A percentile compares a stretch with the other conserved stretches of the same genome.
Evolutionary conservation across 768 basidiomycete genomes (phyloP).

Genomic region (Lepiota brunneoincarnata): DNA sequence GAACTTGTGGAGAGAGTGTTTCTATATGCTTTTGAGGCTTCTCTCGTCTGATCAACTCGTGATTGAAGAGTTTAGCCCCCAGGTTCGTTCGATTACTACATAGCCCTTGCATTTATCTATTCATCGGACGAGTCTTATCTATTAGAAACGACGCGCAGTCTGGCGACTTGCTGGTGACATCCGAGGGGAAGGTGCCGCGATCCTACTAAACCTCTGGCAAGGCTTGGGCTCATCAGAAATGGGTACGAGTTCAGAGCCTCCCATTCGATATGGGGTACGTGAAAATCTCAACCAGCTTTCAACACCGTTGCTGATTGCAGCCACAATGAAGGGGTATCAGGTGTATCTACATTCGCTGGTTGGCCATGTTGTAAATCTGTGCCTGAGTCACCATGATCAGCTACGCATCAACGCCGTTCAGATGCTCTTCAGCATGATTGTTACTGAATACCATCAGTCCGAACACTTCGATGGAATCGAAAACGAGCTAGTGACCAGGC

Average conservation of each 20-base stretch:
- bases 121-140: neutral
- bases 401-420: slow-evolving; percentile 87
- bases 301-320: slow-evolving; percentile 3
- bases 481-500: slow-evolving; percentile 85
- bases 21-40: slow-evolving; percentile 80
- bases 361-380: slow-evolving; percentile 87
- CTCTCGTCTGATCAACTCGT: slow-evolving; percentile 88
- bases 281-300: neutral
- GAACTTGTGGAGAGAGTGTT: slow-evolving; percentile 76
- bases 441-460: slow-evolving; percentile 84
- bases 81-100: slow-evolving; percentile 49
- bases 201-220: slow-evolving; percentile 81
- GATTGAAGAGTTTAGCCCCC: slow-evolving; percentile 93
- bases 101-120: neutral
- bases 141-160: slow-evolving; percentile 88
- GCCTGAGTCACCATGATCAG: slow-evolving; percentile 92
- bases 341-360: slow-evolving; percentile 78
- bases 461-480: slow-evolving; percentile 88
- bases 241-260: slow-evolving; percentile 45
- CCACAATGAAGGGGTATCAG: slow-evolving; percentile 70
- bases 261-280: slow-evolving; percentile 71
- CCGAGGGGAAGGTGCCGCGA: slow-evolving; percentile 84
- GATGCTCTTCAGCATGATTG: slow-evolving; percentile 94
- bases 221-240: slow-evolving; percentile 78
- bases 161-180: slow-evolving; percentile 97